phyloP scores from a whole-genome alignment of 2,329 filamentous ascomycete genomes.

The Acrodontium crateriforme region DNA sequence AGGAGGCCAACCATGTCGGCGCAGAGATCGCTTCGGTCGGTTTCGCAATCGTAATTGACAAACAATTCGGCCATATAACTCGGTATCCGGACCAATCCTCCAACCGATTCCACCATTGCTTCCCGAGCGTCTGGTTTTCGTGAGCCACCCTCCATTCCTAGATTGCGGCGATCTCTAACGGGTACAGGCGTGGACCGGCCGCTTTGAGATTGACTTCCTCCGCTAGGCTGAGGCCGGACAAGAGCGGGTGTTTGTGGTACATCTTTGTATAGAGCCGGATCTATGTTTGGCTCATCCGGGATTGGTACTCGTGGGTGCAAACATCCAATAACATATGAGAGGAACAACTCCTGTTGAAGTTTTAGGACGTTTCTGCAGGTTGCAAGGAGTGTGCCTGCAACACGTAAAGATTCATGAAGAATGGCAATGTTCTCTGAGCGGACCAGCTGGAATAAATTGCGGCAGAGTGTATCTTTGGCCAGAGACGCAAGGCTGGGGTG shows the following conservation, averaged over 20 bases:
- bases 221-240: slow-evolving; percentile 53
- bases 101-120: slow-evolving; percentile 95
- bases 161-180: slow-evolving; percentile 79
- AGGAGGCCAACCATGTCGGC: slow-evolving; percentile 90
- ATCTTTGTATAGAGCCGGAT: slow-evolving; percentile 80
- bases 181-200: slow-evolving; percentile 81
- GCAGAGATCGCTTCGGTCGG: slow-evolving; percentile 79
- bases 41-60: slow-evolving; percentile 95
- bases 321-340: slow-evolving; percentile 88
- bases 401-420: slow-evolving; percentile 79
- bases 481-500: slow-evolving; percentile 78
- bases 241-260: slow-evolving; percentile 85
- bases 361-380: slow-evolving; percentile 86
- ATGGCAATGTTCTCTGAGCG: slow-evolving; percentile 94
- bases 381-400: slow-evolving; percentile 77
- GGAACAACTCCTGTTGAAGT: slow-evolving; percentile 87
- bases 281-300: slow-evolving; percentile 76
- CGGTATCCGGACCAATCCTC: slow-evolving; percentile 80
- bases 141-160: slow-evolving; percentile 81
- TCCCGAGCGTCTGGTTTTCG: slow-evolving; percentile 90
- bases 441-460: slow-evolving; percentile 89
- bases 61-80: slow-evolving; percentile 92
- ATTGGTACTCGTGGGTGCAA: slow-evolving; percentile 91
- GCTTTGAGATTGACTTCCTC: slow-evolving; percentile 48
- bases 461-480: slow-evolving; percentile 85